These are phyloP conservation scores for Pseudogymnoascus sp. DNA, from an alignment of 2,329 filamentous ascomycete genomes.

Conservation along the genomic window DNA sequence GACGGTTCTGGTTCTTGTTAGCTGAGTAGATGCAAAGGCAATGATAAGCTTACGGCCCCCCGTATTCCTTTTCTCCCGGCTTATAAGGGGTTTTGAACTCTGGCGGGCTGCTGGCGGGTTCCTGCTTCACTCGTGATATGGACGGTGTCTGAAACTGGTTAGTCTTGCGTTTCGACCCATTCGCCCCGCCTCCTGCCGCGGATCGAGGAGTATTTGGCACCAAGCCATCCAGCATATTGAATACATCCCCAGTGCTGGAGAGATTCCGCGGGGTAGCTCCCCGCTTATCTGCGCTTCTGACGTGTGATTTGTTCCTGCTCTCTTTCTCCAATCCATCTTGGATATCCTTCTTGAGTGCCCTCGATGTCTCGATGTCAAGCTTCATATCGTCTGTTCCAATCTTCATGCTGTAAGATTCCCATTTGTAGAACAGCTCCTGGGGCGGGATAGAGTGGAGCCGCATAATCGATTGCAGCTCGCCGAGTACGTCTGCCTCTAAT, in stretches of 20 bases:
- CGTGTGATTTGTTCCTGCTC: conserved; percentile 56
- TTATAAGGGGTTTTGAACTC: conserved; percentile 34
- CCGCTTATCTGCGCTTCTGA: conserved; percentile 56
- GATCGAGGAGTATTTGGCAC: conserved; percentile 51
- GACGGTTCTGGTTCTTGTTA: conserved; percentile 34
- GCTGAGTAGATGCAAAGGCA: background rate
- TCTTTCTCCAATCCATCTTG: conserved; percentile 77
- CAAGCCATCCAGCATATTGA: conserved; percentile 72
- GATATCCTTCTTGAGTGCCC: conserved; percentile 76
- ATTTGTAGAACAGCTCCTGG: conserved; percentile 94
- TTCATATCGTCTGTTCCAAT: conserved; percentile 75
- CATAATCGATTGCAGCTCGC: conserved; percentile 78
- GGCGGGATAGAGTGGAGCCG: conserved; percentile 70
- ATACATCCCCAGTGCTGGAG: conserved; percentile 56
- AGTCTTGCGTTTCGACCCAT: conserved; percentile 26
- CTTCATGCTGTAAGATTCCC: conserved; percentile 96
- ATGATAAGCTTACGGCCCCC: conserved; percentile 17
- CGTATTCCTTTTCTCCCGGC: conserved; percentile 16
- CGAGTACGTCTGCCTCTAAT: conserved; percentile 67
- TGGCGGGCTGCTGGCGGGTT: conserved; percentile 37
- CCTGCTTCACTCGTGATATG: conserved; percentile 37
- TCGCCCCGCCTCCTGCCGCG: conserved; percentile 20
- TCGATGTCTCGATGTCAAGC: conserved; percentile 60
- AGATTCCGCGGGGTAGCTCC: conserved; percentile 54
- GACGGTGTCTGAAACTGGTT: conserved; percentile 36